phyloP scores from a whole-genome alignment of 371 early-diverging fungal species.

The Mucor mucedo region DNA sequence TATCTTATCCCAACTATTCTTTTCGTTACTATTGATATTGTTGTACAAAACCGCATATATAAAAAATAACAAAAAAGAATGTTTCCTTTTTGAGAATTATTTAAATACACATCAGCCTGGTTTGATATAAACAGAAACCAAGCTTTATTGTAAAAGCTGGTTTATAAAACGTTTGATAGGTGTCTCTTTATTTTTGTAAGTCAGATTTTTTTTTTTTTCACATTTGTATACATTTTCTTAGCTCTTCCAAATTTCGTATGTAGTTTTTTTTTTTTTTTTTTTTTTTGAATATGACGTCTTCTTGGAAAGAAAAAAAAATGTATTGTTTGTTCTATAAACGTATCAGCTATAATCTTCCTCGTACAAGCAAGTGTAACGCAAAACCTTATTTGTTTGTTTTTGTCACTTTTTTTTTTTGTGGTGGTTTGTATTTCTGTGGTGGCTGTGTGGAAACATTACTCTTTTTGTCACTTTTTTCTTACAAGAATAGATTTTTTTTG shows the following conservation, averaged over 20 bases:
- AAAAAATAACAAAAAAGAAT: background rate
- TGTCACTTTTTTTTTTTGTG: conserved; percentile 5
- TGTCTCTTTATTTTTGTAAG: background rate
- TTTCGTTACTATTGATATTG: background rate
- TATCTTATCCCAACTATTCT: background rate
- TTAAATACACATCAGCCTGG: conserved; percentile 8
- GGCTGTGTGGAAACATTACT: conserved; percentile 1
- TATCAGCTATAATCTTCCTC: background rate
- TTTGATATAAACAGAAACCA: conserved; percentile 5
- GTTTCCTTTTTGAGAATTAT: conserved; percentile 6
- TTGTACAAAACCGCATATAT: background rate
- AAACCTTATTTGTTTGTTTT: background rate
- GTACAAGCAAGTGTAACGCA: background rate
- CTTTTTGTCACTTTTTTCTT: background rate
- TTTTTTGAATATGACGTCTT: background rate
- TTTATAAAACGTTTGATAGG: conserved; percentile 1
- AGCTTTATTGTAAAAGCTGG: background rate
- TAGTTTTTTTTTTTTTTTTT: background rate
- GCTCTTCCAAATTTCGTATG: too few species aligned
- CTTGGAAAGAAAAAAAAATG: background rate
- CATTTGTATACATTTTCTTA: too few species aligned
- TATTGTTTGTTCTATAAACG: conserved; percentile 8
- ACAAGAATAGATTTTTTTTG: background rate
- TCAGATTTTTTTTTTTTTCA: background rate
- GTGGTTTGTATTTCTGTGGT: conserved; percentile 7